Evolutionary conservation across 1,284 basidiomycete genomes (phyloP), one percentile per base, ranked within the genome.

Genomic region (Butyriboletus regius): DNA sequence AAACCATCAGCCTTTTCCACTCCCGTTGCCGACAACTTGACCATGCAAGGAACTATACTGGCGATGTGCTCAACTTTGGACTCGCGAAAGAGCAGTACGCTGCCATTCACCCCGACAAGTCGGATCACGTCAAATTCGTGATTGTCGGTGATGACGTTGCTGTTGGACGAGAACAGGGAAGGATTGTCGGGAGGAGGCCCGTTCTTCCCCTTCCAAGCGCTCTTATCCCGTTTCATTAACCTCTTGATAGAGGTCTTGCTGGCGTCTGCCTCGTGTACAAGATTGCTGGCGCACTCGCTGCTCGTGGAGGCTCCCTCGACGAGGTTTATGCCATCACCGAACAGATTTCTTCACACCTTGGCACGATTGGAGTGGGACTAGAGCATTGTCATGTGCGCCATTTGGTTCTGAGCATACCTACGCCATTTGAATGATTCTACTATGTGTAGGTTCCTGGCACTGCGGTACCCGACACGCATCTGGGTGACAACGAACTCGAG

Each of bases 221-320:
- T 37, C 28, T 38, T 18, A 9, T 31, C 32, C 24, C 4, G 9
- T 13, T 24, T 37, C 28, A 15, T 41, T 43, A 0, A 60, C 31
- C 22, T 15, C 24, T 24, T 32, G 3, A 31, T 51, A 85, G 90
- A 64, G 91, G 91, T 46, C 77, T 94, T 8, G 91, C 91, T 0
- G 92, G 92, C 2, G 92, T 90, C 2, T 84, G 91, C 7, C 71
- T 97, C 10, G 89, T 92, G 1, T 95, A 96, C 76, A 97, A 97
- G 72, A 80, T 94, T 41, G 90, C 90, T 1, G 88, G 90, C 33
- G 90, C 88, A 1, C 70, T 91, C 5, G 88, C 91, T 0, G 70
- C 80, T n/a, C 69, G 76, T 42, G 90, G 89, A 4, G 84, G 73
- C 1, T 72, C 72, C 48, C 75, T 96, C n/a, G 79, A 88, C 43